Percentiles rank a stretch among this genome's conserved stretches.
These are phyloP conservation scores for Ampelomyces quisqualis DNA, from an alignment of 2,329 filamentous ascomycete genomes.

Conservation along the genomic window DNA sequence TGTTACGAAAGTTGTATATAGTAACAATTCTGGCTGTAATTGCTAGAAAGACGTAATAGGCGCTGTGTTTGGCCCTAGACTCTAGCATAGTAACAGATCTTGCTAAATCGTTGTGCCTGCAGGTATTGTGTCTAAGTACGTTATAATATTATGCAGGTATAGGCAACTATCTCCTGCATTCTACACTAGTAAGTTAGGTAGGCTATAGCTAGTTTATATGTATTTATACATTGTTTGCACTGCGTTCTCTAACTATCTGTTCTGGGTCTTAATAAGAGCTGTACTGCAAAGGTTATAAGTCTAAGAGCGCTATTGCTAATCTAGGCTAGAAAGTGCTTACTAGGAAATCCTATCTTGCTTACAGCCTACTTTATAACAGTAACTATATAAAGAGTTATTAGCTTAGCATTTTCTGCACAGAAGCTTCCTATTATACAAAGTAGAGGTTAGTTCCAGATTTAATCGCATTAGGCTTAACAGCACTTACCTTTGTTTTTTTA, in stretches of 20 bases:
- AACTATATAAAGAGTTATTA: neutral
- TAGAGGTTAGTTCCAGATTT: conserved; percentile 1
- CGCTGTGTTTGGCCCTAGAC: neutral
- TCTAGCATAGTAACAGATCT: neutral
- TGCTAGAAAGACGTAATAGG: neutral
- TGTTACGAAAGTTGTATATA: neutral
- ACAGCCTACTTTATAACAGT: neutral
- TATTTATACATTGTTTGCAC: neutral
- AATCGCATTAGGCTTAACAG: neutral
- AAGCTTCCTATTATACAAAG: conserved; percentile 2
- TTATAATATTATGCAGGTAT: neutral
- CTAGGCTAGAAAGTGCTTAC: neutral
- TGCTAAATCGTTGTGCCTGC: neutral
- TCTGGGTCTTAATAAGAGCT: neutral
- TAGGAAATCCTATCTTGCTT: neutral
- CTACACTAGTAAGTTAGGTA: neutral
- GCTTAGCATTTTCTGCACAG: neutral
- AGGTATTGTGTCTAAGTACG: neutral
- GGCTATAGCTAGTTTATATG: neutral
- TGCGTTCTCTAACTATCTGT: neutral
- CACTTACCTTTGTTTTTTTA: conserved; percentile 11
- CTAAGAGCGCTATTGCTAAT: neutral
- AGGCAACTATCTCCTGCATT: neutral
- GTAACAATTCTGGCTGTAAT: neutral
- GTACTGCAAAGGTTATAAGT: neutral